phyloP scores from a whole-genome alignment of 768 basidiomycete genomes.

The Pluteus cervinus region DNA sequence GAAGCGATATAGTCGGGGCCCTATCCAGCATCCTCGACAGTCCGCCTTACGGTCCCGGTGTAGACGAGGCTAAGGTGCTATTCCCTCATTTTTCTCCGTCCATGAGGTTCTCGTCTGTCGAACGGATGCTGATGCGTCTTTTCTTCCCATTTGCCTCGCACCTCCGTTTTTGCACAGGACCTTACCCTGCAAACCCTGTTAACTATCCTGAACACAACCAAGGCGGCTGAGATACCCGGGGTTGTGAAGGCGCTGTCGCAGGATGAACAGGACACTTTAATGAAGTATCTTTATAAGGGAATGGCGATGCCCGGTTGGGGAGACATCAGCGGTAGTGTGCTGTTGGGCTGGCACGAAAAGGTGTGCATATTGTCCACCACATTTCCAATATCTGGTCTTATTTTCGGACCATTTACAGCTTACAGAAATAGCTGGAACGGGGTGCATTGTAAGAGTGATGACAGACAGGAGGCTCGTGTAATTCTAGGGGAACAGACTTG shows the following conservation, averaged over 20 bases:
- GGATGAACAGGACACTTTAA: conserved; percentile 82
- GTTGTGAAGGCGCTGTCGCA: conserved; percentile 68
- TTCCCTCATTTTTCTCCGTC: no score
- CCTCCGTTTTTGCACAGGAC: conserved; percentile 38
- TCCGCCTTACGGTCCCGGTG: conserved; percentile 83
- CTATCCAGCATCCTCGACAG: conserved; percentile 65
- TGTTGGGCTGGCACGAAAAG: conserved; percentile 95
- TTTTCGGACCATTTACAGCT: conserved; percentile 40
- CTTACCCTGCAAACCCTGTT: conserved; percentile 76
- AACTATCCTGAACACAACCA: conserved; percentile 90
- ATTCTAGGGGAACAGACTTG: no score
- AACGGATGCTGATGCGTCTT: not conserved
- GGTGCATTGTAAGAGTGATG: conserved; percentile 88
- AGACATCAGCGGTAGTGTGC: conserved; percentile 54
- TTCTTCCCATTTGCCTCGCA: no score
- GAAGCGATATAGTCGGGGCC: conserved; percentile 74
- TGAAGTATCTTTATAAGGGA: conserved; percentile 98
- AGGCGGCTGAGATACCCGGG: conserved; percentile 76
- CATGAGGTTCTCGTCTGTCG: not conserved
- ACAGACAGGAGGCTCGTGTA: conserved; percentile 51
- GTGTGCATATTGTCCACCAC: conserved; percentile 35
- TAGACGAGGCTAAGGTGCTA: conserved; percentile 95
- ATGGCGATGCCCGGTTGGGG: conserved; percentile 69
- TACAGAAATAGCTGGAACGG: conserved; percentile 90
- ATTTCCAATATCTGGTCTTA: conserved; percentile 1